Base-by-base conservation (phyloP, 805 yeast species). In the Pichia occidentalis region DNA sequence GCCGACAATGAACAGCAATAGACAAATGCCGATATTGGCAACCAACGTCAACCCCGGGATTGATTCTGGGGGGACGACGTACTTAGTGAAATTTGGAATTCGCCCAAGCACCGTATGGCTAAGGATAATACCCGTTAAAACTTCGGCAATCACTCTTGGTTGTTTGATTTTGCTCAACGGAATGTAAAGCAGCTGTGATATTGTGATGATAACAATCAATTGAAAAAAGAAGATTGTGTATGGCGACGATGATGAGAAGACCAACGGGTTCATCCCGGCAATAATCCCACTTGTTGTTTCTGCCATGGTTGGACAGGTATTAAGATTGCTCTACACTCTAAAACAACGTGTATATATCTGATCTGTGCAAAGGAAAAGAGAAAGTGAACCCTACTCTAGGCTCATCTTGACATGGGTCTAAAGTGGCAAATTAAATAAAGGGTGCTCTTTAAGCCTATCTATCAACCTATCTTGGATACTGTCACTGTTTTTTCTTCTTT, bases 61-160 rank as follows among this genome's bases (percentile, higher is more conserved):
- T 1, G 88, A 77, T 0, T 54, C 75, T 0, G 64, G 31, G 0
- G 92, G 85, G 58, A 84, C 84, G 24, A 85, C 75, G 4, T 69
- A 74, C 0, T 52, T 52, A 4, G 86, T 75, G 59, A 80, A 84
- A 39, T 73, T 64, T 0, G 87, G 86, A 24, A 82, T 73, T 30
- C 68, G 74, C 4, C 92, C 92, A 60, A 84, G 57, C 2, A 73
- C 92, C 0, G 86, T 66, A 1, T 90, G 90, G 0, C 92, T 90
- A 34, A 84, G 58, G 2, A 84, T 51, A 34, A 84, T 77, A 21
- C 94, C 95, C 0, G 86, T 68, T 8, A 84, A 65, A 34, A 84
- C 92, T 51, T 84, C 95, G 6, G 88, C 85, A 42, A 84, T 83
- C 29, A 84, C 95, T 42, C 77, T 66, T 0, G 95, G 95, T 54